Evolutionary conservation across 106 monocot genomes (phyloP), one percentile per base, ranked within the genome.

Genomic region (Posidonia australis): DNA sequence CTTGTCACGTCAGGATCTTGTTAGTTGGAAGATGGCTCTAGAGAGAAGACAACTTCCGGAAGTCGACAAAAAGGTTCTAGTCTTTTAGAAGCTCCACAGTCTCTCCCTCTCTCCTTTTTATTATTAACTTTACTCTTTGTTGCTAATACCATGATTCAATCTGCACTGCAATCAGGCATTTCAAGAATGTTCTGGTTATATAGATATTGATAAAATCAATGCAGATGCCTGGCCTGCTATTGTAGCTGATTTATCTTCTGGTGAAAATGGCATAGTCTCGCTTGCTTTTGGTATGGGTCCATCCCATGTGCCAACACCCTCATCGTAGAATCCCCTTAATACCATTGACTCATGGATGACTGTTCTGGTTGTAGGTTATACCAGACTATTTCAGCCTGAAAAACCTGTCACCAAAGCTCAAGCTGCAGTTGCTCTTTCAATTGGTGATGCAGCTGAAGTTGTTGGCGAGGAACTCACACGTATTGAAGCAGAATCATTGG

Each of bases 351-450:
- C 7, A 30, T 13, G 16, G 10, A 20, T 54, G 55, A 22, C 19
- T 11, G 26, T 52, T 24, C 27, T 58, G 16, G 23, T 43, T 47
- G 28, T 79, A 99, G 98, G 98, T 73, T 99, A 79, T 63, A 99
- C 91, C 31, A 84, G 91, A 61, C 58, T 99, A 24, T 99, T 99
- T 74, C 98, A 99, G 51, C 98, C 98, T 30, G 60, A 83, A 46
- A 99, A 99, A 59, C 98, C 98, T 18, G 88, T 99, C 43, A 99
- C 91, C 18, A 92, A 99, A 77, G 85, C 82, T 44, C 98, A 99
- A 76, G 98, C 85, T 68, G 98, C 98, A 42, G 68, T 99, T 65
- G 85, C 91, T 49, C 80, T 99, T 69, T 74, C 98, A 43, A 83
- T 81, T 45, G 91, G 98, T 60, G 91, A 91, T 67, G 79, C 83